Evolutionary conservation across 805 yeast species (phyloP).

Genomic region (Grigorovia jiainica): DNA sequence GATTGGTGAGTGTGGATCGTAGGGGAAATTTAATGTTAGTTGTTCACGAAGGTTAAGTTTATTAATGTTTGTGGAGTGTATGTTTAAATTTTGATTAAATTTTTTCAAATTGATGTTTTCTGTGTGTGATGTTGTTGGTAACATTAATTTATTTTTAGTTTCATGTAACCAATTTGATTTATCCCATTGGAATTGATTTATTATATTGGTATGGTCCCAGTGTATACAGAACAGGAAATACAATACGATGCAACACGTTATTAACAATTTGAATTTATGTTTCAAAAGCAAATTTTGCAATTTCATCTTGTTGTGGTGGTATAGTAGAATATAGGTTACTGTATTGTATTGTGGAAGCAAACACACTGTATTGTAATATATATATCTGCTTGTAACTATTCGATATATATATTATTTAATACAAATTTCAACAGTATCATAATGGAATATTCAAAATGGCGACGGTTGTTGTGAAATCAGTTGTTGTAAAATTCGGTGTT

Average conservation of each 20-base stretch:
- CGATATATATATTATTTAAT: no score
- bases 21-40: slow-evolving; percentile 65
- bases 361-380: no score
- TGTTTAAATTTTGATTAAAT: not conserved
- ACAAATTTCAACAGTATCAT: no score
- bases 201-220: not conserved
- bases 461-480: no score
- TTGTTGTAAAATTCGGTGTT: no score
- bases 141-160: not conserved
- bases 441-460: no score
- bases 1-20: slow-evolving; percentile 50
- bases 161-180: not conserved
- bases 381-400: no score
- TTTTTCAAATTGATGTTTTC: slow-evolving; percentile 14
- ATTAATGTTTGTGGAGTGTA: not conserved
- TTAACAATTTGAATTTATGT: not conserved
- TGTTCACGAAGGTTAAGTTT: slow-evolving; percentile 31
- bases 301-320: no score
- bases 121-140: slow-evolving; percentile 23
- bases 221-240: not conserved
- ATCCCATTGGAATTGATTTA: slow-evolving; percentile 1
- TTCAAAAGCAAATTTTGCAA: no score
- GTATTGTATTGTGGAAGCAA: no score
- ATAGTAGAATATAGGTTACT: no score
- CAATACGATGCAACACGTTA: not conserved